A percentile compares a stretch with the other conserved stretches of the same genome.
Conservation (phyloP, 176 grass and related monocot species). For the Triticum turgidum region DNA sequence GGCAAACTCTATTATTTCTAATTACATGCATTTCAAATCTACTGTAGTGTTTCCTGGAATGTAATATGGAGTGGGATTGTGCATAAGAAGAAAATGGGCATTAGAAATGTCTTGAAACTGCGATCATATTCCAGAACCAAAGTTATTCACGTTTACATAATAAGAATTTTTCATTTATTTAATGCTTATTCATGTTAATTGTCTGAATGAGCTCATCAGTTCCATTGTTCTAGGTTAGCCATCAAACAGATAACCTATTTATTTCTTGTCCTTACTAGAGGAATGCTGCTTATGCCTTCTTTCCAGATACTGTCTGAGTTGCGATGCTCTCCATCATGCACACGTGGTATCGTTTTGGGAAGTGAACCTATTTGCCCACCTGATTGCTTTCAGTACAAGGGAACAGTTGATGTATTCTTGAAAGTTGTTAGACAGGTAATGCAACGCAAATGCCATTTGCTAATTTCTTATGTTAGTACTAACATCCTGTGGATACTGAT, state of each 20-base stretch:
- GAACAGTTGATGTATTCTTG: conserved; percentile 87
- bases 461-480: neutral
- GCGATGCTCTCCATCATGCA: conserved; percentile 82
- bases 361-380: conserved; percentile 72
- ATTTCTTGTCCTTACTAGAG: conserved; percentile 10
- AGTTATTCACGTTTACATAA: neutral
- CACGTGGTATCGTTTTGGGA: conserved; percentile 63
- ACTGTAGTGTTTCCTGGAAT: neutral
- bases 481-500: neutral
- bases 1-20: neutral
- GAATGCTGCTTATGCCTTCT: conserved; percentile 22
- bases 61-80: neutral
- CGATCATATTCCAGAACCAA: neutral
- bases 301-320: conserved; percentile 78
- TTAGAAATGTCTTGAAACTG: neutral
- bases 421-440: conserved; percentile 92
- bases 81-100: neutral
- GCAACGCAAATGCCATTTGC: neutral
- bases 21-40: neutral
- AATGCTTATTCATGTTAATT: neutral
- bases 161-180: neutral
- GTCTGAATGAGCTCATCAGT: neutral
- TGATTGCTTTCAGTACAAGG: conserved; percentile 95
- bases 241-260: neutral
- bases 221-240: neutral